These are phyloP conservation scores for Rhazya stricta DNA, from an alignment of 257 asterid species.

Conservation along the genomic window DNA sequence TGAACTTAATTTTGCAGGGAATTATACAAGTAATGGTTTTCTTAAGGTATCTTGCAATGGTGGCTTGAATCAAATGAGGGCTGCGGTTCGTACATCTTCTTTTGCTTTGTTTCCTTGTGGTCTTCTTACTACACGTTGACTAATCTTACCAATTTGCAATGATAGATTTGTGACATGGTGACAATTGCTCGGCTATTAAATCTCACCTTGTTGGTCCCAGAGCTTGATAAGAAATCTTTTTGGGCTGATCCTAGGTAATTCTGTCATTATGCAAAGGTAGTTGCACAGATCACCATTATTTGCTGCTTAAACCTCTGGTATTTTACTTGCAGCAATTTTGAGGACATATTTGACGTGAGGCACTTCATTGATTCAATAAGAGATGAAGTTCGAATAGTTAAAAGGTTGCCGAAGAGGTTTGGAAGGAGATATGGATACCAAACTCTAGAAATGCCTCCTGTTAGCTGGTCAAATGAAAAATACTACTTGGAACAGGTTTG, in stretches of 20 bases:
- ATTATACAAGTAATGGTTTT: slow-evolving; percentile 79
- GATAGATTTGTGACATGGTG: slow-evolving; percentile 98
- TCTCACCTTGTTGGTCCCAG: slow-evolving; percentile 87
- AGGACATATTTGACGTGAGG: slow-evolving; percentile 75
- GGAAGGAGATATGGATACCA: slow-evolving; percentile 55
- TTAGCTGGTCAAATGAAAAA: slow-evolving; percentile 92
- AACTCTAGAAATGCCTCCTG: slow-evolving; percentile 80
- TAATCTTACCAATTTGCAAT: slow-evolving; percentile 24
- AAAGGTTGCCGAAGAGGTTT: slow-evolving; percentile 73
- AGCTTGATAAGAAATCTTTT: slow-evolving; percentile 93
- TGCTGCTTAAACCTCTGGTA: slow-evolving; percentile 3
- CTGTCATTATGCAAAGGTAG: slow-evolving; percentile 9
- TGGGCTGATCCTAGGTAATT: slow-evolving; percentile 98
- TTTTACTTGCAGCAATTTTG: slow-evolving; percentile 57
- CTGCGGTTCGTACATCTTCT: slow-evolving; percentile 59
- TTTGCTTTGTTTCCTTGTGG: not conserved
- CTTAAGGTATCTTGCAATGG: slow-evolving; percentile 89
- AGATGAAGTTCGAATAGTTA: slow-evolving; percentile 78
- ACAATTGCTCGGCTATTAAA: slow-evolving; percentile 80
- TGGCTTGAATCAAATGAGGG: slow-evolving; percentile 96
- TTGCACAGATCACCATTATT: slow-evolving; percentile 1
- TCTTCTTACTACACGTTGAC: slow-evolving; percentile 15
- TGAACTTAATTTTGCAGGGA: slow-evolving; percentile 39
- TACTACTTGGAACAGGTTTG: slow-evolving; percentile 88
- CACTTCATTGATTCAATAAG: slow-evolving; percentile 82